Percentiles rank a stretch among this genome's conserved stretches.
phyloP scores from a whole-genome alignment of 805 yeast species.

The Metschnikowia noctiluminum region DNA sequence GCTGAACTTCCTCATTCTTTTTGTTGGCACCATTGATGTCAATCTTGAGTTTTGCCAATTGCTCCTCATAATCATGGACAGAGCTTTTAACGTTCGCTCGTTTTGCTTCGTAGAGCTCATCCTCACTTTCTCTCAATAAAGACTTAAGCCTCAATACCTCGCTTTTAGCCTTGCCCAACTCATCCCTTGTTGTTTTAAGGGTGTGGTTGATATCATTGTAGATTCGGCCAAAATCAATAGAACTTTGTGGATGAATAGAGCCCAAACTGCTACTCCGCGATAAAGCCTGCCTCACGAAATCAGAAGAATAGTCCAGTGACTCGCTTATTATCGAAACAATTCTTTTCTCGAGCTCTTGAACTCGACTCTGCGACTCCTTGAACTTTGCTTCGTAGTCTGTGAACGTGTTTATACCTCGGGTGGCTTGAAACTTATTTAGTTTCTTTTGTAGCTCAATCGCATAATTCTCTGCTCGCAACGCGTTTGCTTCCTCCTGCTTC shows the following conservation, averaged over 20 bases:
- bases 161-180: constrained; percentile 38
- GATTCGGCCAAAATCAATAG: constrained; percentile 44
- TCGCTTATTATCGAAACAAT: constrained; percentile 17
- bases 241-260: constrained; percentile 21
- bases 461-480: constrained; percentile 49
- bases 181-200: constrained; percentile 42
- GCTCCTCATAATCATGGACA: constrained; percentile 34
- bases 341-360: constrained; percentile 30
- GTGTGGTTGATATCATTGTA: constrained; percentile 50
- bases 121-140: constrained; percentile 41
- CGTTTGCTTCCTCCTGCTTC: constrained; percentile 50
- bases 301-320: constrained; percentile 7
- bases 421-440: constrained; percentile 39
- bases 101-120: constrained; percentile 40
- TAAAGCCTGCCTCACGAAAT: constrained; percentile 10
- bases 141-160: constrained; percentile 41
- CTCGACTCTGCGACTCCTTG: constrained; percentile 33
- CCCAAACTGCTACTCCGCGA: constrained; percentile 36
- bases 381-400: constrained; percentile 37
- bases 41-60: constrained; percentile 48
- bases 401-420: constrained; percentile 33
- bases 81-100: constrained; percentile 40
- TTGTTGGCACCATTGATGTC: constrained; percentile 53
- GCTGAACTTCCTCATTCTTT: constrained; percentile 47
- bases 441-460: constrained; percentile 44